Evolutionary conservation across 2,329 filamentous ascomycete species (phyloP), one percentile per base, ranked within the genome.

Genomic region (Paecilomyces sp.): DNA sequence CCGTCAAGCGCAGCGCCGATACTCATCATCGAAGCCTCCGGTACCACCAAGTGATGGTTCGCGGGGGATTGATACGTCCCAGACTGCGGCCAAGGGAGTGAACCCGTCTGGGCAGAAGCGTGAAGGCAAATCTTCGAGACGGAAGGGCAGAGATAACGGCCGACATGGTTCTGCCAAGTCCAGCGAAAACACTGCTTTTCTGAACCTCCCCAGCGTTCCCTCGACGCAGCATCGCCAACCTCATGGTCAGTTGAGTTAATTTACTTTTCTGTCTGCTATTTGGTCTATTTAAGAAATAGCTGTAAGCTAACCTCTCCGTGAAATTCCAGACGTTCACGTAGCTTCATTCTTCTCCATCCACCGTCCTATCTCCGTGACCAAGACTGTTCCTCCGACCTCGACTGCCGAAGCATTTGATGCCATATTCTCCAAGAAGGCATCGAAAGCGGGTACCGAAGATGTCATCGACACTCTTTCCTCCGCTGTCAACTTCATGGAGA

Each of bases 261-360:
- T 57, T 56, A 7, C 51, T 56, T 57, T 56, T 34, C 28, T 53
- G 18, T 13, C n/a, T 41, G 3, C 15, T n/a, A 6, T 8, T 47
- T 9, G 3, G 5, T 47, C 1, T 8, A 7, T 47, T 47, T 18
- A 47, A 2, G 9, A 15, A 22, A 22, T 47, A 22, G 24, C 33
- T n/a, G 18, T 30, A 41, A 33, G 31, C 18, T 34, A 54, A 57
- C 51, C 18, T 47, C 6, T 33, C 47, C 25, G 18, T 31, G 53
- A 33, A 33, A 8, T 15, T 63, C 4, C 65, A 97, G 94, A 95
- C 70, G 83, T 97, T 62, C 88, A 89, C 64, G 82, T 96, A 54
- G 94, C 93, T 7, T 89, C 89, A 61, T 97, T 99, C 82, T 97
- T 97, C 81, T 95, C 92, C 63, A 88, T 96, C 65, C 91, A 99